phyloP scores from a whole-genome alignment of 345 rosid genomes.

The Salix arbutifolia region DNA sequence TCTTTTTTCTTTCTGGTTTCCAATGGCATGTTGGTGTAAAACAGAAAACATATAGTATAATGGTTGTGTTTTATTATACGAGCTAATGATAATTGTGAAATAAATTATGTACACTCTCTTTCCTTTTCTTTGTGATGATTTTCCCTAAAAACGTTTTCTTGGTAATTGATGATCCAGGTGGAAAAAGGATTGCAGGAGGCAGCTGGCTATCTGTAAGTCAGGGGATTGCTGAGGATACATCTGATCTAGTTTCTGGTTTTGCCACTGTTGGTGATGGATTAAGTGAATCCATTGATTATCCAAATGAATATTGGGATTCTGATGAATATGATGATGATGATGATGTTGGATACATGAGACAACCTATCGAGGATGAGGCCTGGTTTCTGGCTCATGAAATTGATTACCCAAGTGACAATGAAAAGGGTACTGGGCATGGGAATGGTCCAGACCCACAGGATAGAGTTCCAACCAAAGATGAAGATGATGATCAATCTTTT shows the following conservation, averaged over 20 bases:
- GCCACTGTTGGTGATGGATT: slow-evolving; percentile 96
- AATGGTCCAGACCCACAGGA: slow-evolving; percentile 85
- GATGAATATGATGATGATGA: slow-evolving; percentile 98
- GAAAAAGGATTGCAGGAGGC: slow-evolving; percentile 75
- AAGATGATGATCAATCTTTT: slow-evolving; percentile 86
- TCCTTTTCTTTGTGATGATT: background rate
- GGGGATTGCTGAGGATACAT: slow-evolving; percentile 93
- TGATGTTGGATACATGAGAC: slow-evolving; percentile 95
- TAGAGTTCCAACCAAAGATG: slow-evolving; percentile 71
- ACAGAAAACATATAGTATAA: background rate
- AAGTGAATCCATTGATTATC: slow-evolving; percentile 87
- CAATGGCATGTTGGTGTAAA: background rate
- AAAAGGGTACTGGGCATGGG: slow-evolving; percentile 74
- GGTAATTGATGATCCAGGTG: slow-evolving; percentile 49
- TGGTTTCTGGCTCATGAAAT: slow-evolving; percentile 99
- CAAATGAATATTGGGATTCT: slow-evolving; percentile 96
- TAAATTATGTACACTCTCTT: background rate
- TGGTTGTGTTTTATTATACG: background rate
- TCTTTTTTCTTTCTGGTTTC: background rate
- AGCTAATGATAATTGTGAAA: background rate
- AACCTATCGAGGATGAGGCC: slow-evolving; percentile 95
- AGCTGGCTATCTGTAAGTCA: slow-evolving; percentile 97
- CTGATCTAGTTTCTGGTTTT: slow-evolving; percentile 97
- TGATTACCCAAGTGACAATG: slow-evolving; percentile 98
- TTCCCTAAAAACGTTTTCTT: background rate